Conservation (phyloP, 768 basidiomycete genomes). For the Inosperma sp. region DNA sequence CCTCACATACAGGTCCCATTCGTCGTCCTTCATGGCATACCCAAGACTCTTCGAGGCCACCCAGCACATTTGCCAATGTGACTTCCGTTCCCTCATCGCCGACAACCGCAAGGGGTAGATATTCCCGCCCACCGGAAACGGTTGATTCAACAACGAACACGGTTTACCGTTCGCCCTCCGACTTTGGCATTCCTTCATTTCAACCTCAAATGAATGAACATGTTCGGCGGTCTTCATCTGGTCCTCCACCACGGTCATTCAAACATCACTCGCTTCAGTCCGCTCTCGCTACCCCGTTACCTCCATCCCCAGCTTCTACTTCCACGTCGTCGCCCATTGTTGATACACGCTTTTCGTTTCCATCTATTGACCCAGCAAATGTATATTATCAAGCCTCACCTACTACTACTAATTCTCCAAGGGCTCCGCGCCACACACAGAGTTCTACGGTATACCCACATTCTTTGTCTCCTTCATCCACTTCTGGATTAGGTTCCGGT, state of each 20-base stretch:
- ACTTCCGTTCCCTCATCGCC: constrained; percentile 15
- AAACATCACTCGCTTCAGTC: constrained; percentile 40
- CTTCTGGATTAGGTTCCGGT: constrained; percentile 10
- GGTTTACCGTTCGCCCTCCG: constrained; percentile 22
- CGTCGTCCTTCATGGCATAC: constrained; percentile 50
- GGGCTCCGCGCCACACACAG: constrained; percentile 18
- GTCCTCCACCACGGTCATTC: constrained; percentile 34
- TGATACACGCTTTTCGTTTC: constrained; percentile 4
- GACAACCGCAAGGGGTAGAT: constrained; percentile 25
- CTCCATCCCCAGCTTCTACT: constrained; percentile 42
- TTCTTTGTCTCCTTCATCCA: constrained; percentile 38
- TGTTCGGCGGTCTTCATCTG: constrained; percentile 42
- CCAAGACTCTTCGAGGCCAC: constrained; percentile 22
- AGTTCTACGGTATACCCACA: constrained; percentile 43
- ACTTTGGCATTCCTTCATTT: constrained; percentile 22
- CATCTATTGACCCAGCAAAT: constrained; percentile 35
- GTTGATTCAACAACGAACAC: constrained; percentile 21
- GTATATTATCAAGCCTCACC: constrained; percentile 63
- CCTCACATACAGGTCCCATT: constrained; percentile 25
- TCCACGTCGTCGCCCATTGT: background rate
- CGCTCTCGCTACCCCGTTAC: constrained; percentile 38
- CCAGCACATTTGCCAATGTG: constrained; percentile 10
- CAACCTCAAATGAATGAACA: constrained; percentile 32
- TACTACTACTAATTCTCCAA: constrained; percentile 41
- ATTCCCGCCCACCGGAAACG: constrained; percentile 24